These are phyloP conservation scores for Rhizopus stolonifer DNA, from an alignment of 371 early-diverging fungal species.

Conservation along the genomic window DNA sequence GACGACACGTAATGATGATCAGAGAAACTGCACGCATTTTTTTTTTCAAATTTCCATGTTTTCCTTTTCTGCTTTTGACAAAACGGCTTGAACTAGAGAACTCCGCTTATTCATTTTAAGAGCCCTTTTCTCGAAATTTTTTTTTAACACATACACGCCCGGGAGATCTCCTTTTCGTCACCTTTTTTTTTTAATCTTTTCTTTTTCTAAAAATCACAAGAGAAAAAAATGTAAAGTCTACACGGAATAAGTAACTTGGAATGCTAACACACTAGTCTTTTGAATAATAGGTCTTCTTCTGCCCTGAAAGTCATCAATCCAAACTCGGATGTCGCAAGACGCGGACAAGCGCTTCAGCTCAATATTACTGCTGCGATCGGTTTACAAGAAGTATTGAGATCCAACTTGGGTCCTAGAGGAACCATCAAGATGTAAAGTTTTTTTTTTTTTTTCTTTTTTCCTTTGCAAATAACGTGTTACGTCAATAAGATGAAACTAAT, in stretches of 20 bases:
- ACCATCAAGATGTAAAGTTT: slow-evolving; percentile 95
- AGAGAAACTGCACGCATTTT: too few relatives aligned
- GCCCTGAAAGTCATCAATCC: slow-evolving; percentile 95
- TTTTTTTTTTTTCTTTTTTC: too few relatives aligned
- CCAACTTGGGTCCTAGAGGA: slow-evolving; percentile 99
- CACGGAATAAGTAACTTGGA: too few relatives aligned
- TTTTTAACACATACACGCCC: neutral
- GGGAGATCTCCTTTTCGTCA: neutral
- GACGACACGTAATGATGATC: too few relatives aligned
- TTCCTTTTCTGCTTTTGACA: slow-evolving; percentile 1
- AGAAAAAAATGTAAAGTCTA: neutral
- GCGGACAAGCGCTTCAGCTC: slow-evolving; percentile 97
- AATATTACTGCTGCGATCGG: slow-evolving; percentile 97
- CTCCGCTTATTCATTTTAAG: slow-evolving; percentile 1
- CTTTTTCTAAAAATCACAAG: neutral
- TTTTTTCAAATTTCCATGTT: neutral
- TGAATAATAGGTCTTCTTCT: slow-evolving; percentile 35
- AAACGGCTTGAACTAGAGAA: neutral
- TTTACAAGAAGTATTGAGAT: slow-evolving; percentile 92
- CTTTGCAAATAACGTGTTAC: neutral
- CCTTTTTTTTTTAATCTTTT: neutral
- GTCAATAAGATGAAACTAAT: neutral
- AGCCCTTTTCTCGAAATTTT: neutral
- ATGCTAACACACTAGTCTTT: neutral
- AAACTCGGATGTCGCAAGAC: slow-evolving; percentile 96